A percentile compares a stretch with the other conserved stretches of the same genome.
Evolutionary conservation across 2,329 filamentous ascomycete genomes (phyloP).

Genomic region (Trichophyton mentagrophytes): DNA sequence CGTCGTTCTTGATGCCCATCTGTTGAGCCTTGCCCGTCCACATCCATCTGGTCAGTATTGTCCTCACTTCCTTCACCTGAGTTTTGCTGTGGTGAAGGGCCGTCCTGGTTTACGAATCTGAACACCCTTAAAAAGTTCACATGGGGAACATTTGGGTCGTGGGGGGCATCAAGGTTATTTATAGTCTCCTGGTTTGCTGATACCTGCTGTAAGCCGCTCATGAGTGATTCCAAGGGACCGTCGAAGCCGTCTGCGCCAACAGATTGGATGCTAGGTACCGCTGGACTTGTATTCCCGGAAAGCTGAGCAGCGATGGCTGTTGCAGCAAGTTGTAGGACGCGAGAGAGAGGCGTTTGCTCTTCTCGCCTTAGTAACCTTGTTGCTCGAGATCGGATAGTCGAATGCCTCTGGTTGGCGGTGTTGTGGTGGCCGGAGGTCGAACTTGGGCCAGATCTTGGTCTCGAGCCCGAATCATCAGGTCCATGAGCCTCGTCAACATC

Average conservation of each 20-base stretch:
- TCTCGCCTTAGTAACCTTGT: constrained; percentile 42
- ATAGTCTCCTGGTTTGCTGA: constrained; percentile 40
- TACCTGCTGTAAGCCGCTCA: constrained; percentile 50
- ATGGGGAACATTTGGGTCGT: constrained; percentile 39
- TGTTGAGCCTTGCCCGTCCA: constrained; percentile 24
- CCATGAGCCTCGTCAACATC: constrained; percentile 31
- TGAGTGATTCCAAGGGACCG: constrained; percentile 50
- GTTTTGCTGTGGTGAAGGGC: constrained; percentile 16
- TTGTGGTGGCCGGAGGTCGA: constrained; percentile 2
- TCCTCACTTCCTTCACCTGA: constrained; percentile 18
- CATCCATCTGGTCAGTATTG: constrained; percentile 25
- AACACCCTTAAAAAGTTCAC: constrained; percentile 59
- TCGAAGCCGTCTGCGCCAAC: constrained; percentile 45
- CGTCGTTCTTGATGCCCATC: constrained; percentile 39
- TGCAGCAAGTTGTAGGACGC: constrained; percentile 50
- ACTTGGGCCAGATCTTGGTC: constrained; percentile 10
- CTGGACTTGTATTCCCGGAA: constrained; percentile 46
- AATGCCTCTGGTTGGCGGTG: constrained; percentile 17
- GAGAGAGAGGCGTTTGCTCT: constrained; percentile 50
- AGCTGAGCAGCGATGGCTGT: constrained; percentile 52
- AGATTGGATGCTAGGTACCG: constrained; percentile 43
- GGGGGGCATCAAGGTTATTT: constrained; percentile 14
- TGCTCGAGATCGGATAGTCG: constrained; percentile 33
- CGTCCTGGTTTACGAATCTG: constrained; percentile 46
- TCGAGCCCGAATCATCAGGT: constrained; percentile 30